Base-by-base conservation (phyloP, 305 asterid genomes). In the Fraxinus sp. region DNA sequence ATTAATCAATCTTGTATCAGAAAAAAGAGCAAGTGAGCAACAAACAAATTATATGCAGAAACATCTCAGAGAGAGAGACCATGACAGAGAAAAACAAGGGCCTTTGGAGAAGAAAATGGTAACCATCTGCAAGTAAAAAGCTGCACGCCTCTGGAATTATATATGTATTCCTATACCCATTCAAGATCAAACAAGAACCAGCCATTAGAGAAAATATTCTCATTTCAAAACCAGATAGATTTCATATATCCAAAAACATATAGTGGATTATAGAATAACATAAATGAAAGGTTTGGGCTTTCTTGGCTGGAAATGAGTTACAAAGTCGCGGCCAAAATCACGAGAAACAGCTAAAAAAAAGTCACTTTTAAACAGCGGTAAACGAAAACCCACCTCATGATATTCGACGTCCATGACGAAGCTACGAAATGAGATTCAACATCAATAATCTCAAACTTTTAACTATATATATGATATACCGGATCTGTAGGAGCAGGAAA, bases 61-160 rank as follows among this genome's bases (percentile, higher is more conserved):
- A 5, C 39, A 0, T 5, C 39, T 35, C 1, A 0, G 55, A 10
- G 16, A 10, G 4, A 41, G 52, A 81, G 68, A 95, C 98, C 99
- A 83, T 95, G 99, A 89, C 99, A 95, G 13, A 95, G 97, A 85
- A 94, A 95, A 86, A 94, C 94, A 78, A 95, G 95, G 82, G 99
- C 99, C 86, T 92, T 95, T 7, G 99, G 97, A 80, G 98, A 88
- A 88, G 97, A 87, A 78, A 81, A 82, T 3, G 98, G 99, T 82
- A 94, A 78, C 99, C 98, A 95, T 91, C 92, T 89, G 91, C 98
- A 95, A 79, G 95, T 90, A 82, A 94, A 93, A 10, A 91, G 91
- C 88, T 93, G 88, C 49, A 92, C 89, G 72, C 95, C 98, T 90
- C 97, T 89, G 4, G 93, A 88, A 85, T 94, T 95, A 83, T 90